Base-by-base conservation (phyloP, 2,329 filamentous ascomycete species). In the Cladosporium halotolerans region DNA sequence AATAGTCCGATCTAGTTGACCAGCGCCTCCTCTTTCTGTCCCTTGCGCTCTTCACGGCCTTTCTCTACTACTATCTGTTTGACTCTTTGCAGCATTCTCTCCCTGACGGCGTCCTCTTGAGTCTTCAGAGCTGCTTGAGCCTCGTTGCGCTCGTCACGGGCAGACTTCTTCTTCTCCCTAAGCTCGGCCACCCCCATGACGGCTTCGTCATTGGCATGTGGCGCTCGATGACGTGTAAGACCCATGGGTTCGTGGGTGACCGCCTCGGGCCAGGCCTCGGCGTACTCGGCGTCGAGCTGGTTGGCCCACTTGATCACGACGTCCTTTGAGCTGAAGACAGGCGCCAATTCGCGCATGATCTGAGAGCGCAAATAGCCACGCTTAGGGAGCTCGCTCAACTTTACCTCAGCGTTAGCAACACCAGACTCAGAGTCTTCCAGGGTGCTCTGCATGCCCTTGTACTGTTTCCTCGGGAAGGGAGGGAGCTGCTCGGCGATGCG, bases 261-360 rank as follows among this genome's bases (percentile, higher is more conserved):
- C 2, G 47, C 56, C 7, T 53, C 45, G 3, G 69, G 69, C 69
- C 69, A 72, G 13, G 46, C 48, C 28, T 62, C 58, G 7, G 68
- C 69, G 52, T 60, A 70, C 44, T 71, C 67, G n/a, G 66, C 63
- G 55, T 72, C 69, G n/a, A 69, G 55, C 1, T 63, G 52, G 57
- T 71, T 65, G n/a, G 62, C 57, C 69, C 69, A 72, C 45, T 64
- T 57, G 45, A 72, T 59, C 7, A 48, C 61, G 9, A 69, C 58
- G 44, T 65, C 66, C 39, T 66, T 55, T 23, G 56, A 55, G 28
- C 55, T 58, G 55, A 62, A 66, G 18, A 59, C 45, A 9, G 62
- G 57, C 14, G 49, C 38, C 28, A 56, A 47, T 33, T 40, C 44
- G 16, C 52, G 55, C 13, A 52, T 45, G 31, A 59, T 41, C 4